Evolutionary conservation across 139 green algal genomes (phyloP), one percentile per base, ranked within the genome.

Genomic region (Pseudopediastrum boryanum): DNA sequence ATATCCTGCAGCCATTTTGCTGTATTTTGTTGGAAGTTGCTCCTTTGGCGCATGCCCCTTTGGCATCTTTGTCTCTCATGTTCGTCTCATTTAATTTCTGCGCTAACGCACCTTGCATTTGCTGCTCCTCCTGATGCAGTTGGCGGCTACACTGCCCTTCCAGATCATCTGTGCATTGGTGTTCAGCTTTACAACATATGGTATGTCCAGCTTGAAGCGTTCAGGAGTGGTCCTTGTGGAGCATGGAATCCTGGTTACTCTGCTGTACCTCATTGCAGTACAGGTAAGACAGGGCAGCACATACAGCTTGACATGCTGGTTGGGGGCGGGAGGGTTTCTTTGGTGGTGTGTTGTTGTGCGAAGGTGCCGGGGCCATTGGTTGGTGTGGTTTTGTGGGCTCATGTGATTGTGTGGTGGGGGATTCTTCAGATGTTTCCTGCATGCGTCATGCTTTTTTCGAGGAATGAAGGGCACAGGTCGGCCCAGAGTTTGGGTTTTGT

Each of bases 151-250:
- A 23, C 29, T 46, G 10, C 85, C 85, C 43, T 86, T 84, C 68
- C 48, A 80, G 51, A 70, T 84, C 62, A 52, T 85, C 41, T 85
- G 80, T 54, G 70, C 74, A 39, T 25, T 83, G 27, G 61, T 75
- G 25, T 85, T 84, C 46, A 54, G 44, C 5, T 56, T 85, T 50
- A 67, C 63, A 1, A 59, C 78, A 39, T 89, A 89, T 50, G 85
- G 85, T 21, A 78, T 89, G 77, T 75, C 68, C 0, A 81, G 85
- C 25, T 29, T 80, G 74, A 23, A 33, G 13, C 31, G 27, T 36
- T 44, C 33, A 10, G 43, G 23, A 38, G 31, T 56, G 8, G 1
- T 25, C 35, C 33, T 80, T 3, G 43, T 39, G 44, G 51, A 64
- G 61, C 54, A 10, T 23, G 74, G 44, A 33, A 54, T n/a, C 61